Base-by-base conservation (phyloP, 148 eudicot species). In the Persicaria tinctoria region DNA sequence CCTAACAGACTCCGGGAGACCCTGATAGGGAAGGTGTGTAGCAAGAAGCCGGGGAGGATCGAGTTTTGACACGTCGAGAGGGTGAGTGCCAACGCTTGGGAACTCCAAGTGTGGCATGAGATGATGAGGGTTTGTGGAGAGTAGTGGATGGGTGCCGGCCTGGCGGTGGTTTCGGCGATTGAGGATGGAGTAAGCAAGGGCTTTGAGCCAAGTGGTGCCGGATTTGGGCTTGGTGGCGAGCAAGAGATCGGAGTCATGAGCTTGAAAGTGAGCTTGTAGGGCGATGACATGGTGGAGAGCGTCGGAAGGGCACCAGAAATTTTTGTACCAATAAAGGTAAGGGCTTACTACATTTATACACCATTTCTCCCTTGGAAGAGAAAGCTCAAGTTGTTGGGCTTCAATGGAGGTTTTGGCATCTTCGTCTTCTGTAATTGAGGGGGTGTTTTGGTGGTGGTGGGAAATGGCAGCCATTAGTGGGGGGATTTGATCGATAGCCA, bases 271-370 rank as follows among this genome's bases (percentile, higher is more conserved):
- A 1, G 14, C 20, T 14, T 79, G 76, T 16, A 72, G 38, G 48
- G 51, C 17, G 53, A 56, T 49, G n/a, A 71, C 78, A 17, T 68
- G 38, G 6, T 68, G 66, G 11, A 60, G 23, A 44, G 27, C 17
- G 18, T 27, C 41, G 9, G 66, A 54, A 2, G 78, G 81, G 45
- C 81, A 79, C 78, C 81, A 79, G 27, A 79, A 79, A 27, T 47
- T 68, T 75, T 78, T 66, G 48, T 78, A 78, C 17, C 63, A 48
- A 63, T 66, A 73, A 17, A 73, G 75, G 48, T 49, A 17, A 10
- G 69, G 69, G 64, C 72, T 32, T 32, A 32, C 2, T 32, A 1
- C 1, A 32, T 32, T 57, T 10, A 57, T 4, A 20, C 27, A 17
- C 63, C 63, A 57, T 57, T 13, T 63, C 46, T 45, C 51, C 50